These are phyloP conservation scores for Lipomyces sp. DNA, from an alignment of 805 yeast species.

Conservation along the genomic window DNA sequence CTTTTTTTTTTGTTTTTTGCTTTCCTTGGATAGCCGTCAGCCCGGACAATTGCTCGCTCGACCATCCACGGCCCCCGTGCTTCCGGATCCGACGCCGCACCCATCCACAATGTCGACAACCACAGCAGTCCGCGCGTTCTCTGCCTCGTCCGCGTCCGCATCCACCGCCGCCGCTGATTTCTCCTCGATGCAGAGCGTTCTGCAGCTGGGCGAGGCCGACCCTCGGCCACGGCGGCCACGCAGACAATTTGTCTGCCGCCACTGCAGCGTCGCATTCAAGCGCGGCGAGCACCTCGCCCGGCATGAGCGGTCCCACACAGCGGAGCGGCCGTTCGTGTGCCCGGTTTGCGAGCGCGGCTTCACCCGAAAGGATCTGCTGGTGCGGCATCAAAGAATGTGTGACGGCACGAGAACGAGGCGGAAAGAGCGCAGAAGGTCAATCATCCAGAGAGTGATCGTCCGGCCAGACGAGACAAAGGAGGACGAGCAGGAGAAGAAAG, in stretches of 20 bases:
- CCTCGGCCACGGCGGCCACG: slow-evolving; percentile 10
- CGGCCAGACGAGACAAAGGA: slow-evolving; percentile 8
- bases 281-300: slow-evolving; percentile 44
- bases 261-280: slow-evolving; percentile 27
- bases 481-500: no score
- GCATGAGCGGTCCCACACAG: slow-evolving; percentile 73
- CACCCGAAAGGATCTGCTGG: slow-evolving; percentile 23
- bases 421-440: slow-evolving; percentile 8
- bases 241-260: slow-evolving; percentile 12
- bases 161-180: slow-evolving; percentile 5
- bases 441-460: slow-evolving; percentile 12
- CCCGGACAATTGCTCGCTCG: no score
- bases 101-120: no score
- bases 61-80: no score
- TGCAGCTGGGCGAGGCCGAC: slow-evolving; percentile 2
- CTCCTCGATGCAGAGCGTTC: slow-evolving; percentile 16
- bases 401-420: slow-evolving; percentile 11
- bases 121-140: no score
- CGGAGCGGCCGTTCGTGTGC: slow-evolving; percentile 64
- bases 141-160: slow-evolving; percentile 3
- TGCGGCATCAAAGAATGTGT: slow-evolving; percentile 22
- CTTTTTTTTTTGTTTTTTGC: no score
- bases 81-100: no score
- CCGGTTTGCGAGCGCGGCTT: slow-evolving; percentile 26
- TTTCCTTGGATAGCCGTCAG: no score